Conservation (phyloP, 2,329 filamentous ascomycete genomes). For the Penicillium aurantiogriseum region DNA sequence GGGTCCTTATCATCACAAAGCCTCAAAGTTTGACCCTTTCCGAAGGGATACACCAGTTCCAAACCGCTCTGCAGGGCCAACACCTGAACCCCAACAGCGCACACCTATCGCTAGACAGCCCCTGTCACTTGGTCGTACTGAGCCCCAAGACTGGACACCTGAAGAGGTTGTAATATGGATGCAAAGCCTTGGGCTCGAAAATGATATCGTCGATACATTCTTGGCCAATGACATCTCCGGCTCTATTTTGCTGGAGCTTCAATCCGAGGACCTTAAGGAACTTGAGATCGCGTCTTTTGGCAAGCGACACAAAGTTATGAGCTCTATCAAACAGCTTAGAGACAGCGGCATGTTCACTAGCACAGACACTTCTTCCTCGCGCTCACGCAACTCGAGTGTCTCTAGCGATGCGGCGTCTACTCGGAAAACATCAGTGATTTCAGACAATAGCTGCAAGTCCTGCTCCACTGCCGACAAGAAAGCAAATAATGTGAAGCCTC, state of each 20-base stretch:
- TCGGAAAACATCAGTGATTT: conserved; percentile 8
- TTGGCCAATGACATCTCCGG: conserved; percentile 90
- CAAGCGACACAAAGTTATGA: conserved; percentile 61
- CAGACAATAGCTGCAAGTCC: neutral
- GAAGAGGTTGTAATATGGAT: conserved; percentile 15
- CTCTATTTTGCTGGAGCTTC: conserved; percentile 80
- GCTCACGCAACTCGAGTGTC: conserved; percentile 7
- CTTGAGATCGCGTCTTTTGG: conserved; percentile 63
- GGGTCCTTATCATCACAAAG: conserved; percentile 9
- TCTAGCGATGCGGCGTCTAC: conserved; percentile 9
- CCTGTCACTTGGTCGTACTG: neutral
- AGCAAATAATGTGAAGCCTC: conserved; percentile 12
- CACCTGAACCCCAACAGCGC: neutral
- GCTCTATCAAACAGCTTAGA: conserved; percentile 55
- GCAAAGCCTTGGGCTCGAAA: conserved; percentile 5
- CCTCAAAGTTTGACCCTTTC: conserved; percentile 14
- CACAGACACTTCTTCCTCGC: neutral
- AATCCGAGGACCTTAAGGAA: conserved; percentile 68
- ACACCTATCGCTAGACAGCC: neutral
- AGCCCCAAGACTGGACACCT: conserved; percentile 8
- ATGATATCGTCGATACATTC: conserved; percentile 72
- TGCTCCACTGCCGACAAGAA: neutral
- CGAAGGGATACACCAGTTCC: conserved; percentile 24
- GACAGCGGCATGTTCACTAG: conserved; percentile 18
- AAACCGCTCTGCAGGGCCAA: neutral